phyloP scores from a whole-genome alignment of 2,329 filamentous ascomycete species.

The Pseudogymnoascus verrucosus region DNA sequence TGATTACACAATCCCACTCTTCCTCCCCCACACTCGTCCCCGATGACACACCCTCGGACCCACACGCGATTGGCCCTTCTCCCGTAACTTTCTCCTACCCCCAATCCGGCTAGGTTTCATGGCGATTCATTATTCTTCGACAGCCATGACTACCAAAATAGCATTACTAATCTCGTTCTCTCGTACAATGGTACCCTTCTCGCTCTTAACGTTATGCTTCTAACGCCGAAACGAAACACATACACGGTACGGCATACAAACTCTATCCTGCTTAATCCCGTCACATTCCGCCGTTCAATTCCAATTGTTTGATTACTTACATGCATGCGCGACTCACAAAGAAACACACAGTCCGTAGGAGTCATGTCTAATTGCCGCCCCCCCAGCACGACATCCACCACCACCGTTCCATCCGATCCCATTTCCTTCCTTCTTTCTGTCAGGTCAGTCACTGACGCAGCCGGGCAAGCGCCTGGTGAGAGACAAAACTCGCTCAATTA shows the following conservation, averaged over 20 bases:
- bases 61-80: not conserved
- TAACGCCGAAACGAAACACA: not conserved
- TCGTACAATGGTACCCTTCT: not conserved
- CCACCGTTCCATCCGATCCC: not conserved
- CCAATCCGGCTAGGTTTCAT: not conserved
- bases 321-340: not conserved
- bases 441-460: not conserved
- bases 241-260: not conserved
- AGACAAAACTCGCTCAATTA: not conserved
- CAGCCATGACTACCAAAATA: no score
- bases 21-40: not conserved
- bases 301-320: not conserved
- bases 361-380: not conserved
- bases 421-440: not conserved
- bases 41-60: slow-evolving; percentile 1
- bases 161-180: not conserved
- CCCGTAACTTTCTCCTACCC: no score
- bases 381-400: not conserved
- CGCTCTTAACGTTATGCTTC: slow-evolving; percentile 1
- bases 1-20: not conserved
- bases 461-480: not conserved
- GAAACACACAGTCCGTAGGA: not conserved
- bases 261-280: not conserved
- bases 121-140: not conserved
- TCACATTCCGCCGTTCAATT: not conserved